phyloP scores from a whole-genome alignment of 768 basidiomycete genomes.

The Rhodotorula kratochvilovae region DNA sequence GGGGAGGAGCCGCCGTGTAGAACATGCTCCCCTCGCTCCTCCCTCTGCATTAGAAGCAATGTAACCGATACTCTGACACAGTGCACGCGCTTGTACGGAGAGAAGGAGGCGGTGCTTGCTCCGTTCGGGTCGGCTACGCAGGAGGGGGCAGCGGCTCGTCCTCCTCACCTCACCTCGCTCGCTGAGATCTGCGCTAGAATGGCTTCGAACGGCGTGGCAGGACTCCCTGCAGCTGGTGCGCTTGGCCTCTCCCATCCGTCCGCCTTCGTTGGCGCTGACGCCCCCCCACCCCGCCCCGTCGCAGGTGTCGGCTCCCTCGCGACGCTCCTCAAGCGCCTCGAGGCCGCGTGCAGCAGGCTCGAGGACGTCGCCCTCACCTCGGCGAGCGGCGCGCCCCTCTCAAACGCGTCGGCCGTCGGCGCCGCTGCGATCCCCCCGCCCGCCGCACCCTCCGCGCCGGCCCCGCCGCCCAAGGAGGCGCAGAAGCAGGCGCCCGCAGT shows the following conservation, averaged over 20 bases:
- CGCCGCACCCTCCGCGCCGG: conserved; percentile 34
- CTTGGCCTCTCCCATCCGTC: neutral
- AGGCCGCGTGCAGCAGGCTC: conserved; percentile 87
- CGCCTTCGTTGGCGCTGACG: neutral
- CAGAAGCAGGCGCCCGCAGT: conserved; percentile 58
- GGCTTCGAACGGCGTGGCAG: neutral
- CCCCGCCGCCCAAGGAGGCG: conserved; percentile 21
- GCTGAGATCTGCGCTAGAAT: neutral
- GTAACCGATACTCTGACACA: neutral
- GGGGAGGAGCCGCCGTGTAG: too few species aligned
- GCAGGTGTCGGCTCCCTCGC: conserved; percentile 28
- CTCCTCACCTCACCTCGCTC: too few species aligned
- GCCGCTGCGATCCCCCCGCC: conserved; percentile 44
- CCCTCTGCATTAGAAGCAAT: neutral
- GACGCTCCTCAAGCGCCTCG: conserved; percentile 54
- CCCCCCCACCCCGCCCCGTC: neutral
- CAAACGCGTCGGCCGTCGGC: conserved; percentile 43
- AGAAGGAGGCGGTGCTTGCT: too few species aligned
- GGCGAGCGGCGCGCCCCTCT: conserved; percentile 39
- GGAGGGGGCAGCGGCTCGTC: too few species aligned
- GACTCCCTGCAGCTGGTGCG: neutral
- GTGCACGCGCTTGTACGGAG: neutral
- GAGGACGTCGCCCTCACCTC: conserved; percentile 73
- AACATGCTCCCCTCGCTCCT: too few species aligned
- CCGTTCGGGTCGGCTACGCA: too few species aligned